phyloP scores from a whole-genome alignment of 768 basidiomycete species.

The Tylopilus sp. region DNA sequence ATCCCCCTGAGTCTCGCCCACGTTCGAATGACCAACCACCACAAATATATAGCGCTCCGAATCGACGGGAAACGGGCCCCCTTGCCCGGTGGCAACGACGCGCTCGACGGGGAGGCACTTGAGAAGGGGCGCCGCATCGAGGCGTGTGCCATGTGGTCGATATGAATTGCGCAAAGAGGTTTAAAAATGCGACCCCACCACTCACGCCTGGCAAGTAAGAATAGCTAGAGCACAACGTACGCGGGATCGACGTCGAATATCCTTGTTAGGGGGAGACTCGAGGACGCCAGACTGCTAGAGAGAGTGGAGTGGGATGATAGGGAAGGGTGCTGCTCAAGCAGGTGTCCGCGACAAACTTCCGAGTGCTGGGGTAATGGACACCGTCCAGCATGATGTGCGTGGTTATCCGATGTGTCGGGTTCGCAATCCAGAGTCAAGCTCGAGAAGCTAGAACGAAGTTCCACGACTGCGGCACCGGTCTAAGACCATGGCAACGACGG shows the following conservation, averaged over 20 bases:
- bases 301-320: not conserved
- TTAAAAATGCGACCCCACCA: not conserved
- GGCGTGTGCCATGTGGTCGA: not conserved
- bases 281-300: not conserved
- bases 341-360: not conserved
- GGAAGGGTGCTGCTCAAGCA: not conserved
- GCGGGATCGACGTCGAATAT: slow-evolving; percentile 4
- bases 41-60: not conserved
- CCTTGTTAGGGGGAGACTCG: not conserved
- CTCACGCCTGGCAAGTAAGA: not conserved
- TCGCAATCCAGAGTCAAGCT: not conserved
- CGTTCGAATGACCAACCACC: not conserved
- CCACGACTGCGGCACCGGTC: not conserved
- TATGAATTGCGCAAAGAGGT: not conserved
- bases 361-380: not conserved
- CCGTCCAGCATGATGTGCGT: not conserved
- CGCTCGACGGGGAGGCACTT: not conserved
- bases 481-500: not conserved
- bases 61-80: not conserved
- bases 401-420: not conserved
- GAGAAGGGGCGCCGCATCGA: not conserved
- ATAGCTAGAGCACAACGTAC: not conserved
- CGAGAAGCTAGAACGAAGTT: not conserved
- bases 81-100: not conserved
- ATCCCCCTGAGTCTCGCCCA: not conserved